Base-by-base conservation (phyloP, 2,329 filamentous ascomycete genomes). In the Phialophora tarda region DNA sequence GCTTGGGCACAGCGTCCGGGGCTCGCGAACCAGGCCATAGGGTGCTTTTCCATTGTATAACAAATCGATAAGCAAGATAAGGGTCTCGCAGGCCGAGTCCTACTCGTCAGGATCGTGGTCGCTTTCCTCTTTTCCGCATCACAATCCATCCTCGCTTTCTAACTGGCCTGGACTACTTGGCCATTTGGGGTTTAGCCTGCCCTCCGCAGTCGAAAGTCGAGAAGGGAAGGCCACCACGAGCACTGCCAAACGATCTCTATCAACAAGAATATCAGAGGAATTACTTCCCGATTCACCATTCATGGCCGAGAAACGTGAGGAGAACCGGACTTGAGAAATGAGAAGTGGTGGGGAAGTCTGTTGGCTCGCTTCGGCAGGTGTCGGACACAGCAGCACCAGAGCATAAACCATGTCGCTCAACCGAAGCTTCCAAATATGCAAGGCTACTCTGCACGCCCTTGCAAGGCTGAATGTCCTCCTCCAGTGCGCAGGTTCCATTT, bases 61-160 rank as follows among this genome's bases (percentile, higher is more conserved):
- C 34, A 23, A 24, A 54, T 48, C 60, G 67, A 69, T 69, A 69
- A 69, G 48, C 34, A 59, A 10, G 64, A 64, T 62, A 64, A 66
- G 64, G 62, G 63, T 57, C 56, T 44, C 6, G 38, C 38, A n/a
- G 38, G 34, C 24, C 23, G 26, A 61, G 28, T 63, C 59, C 58
- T 47, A 66, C 47, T 67, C 60, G 64, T 57, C 44, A 12, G 54
- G n/a, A 26, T 69, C 67, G 67, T 63, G 67, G 67, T 69, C 48
- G 64, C 61, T 60, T 69, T 66, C 67, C 64, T 67, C 67, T 58
- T 69, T 61, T 41, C 54, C 58, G 58, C 57, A 54, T 51, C 14
- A 17, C 23, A 26, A 47, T 62, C 67, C 58, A 51, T 51, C 1
- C 58, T n/a, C 21, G 10, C 14, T 44, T 32, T 61, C 47, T 61